These are phyloP conservation scores for Adansonia rubrostipa DNA, from an alignment of 441 rosid genomes.

Conservation along the genomic window DNA sequence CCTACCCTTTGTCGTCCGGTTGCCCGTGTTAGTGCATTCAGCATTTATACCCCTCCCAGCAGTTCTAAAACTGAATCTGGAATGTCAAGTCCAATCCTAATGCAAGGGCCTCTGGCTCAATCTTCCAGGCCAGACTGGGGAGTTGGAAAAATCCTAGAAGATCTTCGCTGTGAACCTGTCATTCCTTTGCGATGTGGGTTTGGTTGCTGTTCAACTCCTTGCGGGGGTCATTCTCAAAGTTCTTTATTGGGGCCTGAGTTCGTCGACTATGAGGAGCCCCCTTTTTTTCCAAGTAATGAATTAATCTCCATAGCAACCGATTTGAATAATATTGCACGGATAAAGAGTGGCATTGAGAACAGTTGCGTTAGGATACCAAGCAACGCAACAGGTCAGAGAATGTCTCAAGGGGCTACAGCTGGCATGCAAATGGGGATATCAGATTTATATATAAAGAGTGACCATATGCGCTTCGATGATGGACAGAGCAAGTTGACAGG, in stretches of 20 bases:
- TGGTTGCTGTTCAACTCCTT: conserved; percentile 60
- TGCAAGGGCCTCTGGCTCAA: conserved; percentile 59
- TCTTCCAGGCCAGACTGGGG: conserved; percentile 50
- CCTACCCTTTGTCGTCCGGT: conserved; percentile 55
- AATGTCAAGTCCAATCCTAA: conserved; percentile 43
- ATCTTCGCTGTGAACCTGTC: conserved; percentile 52
- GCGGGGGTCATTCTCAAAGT: conserved; percentile 33
- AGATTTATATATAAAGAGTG: conserved; percentile 44
- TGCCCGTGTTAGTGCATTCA: conserved; percentile 76
- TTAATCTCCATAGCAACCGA: conserved; percentile 81
- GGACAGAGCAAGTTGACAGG: conserved; percentile 52
- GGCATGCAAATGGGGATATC: conserved; percentile 46
- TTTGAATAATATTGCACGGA: conserved; percentile 87
- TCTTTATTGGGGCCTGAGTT: conserved; percentile 79
- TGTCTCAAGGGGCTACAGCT: conserved; percentile 35
- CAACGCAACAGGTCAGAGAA: conserved; percentile 33
- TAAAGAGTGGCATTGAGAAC: conserved; percentile 70
- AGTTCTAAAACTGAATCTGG: conserved; percentile 38
- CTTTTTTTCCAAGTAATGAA: conserved; percentile 68
- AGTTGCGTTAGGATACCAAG: conserved; percentile 30
- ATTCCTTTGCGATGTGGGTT: conserved; percentile 70
- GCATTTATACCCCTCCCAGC: conserved; percentile 50
- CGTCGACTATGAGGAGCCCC: conserved; percentile 73
- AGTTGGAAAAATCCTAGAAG: conserved; percentile 58
- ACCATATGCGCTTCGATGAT: conserved; percentile 39